phyloP scores from a whole-genome alignment of 2,329 filamentous ascomycete species.

The Cercospora zeina region DNA sequence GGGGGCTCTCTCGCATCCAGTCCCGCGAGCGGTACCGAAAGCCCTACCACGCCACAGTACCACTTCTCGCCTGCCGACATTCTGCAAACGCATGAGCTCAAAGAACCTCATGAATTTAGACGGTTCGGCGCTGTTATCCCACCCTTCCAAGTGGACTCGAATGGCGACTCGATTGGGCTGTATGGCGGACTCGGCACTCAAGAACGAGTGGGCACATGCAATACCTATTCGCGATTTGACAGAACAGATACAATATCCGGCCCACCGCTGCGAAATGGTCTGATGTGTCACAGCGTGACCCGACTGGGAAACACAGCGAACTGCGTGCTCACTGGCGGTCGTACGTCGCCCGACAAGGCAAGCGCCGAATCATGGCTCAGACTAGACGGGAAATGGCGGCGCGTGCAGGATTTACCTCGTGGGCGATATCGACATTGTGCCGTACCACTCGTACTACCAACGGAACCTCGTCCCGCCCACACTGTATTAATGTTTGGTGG shows the following conservation, averaged over 20 bases:
- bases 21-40: slow-evolving; percentile 20
- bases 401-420: slow-evolving; percentile 64
- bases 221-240: slow-evolving; percentile 45
- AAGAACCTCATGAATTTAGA: slow-evolving; percentile 36
- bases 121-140: slow-evolving; percentile 46
- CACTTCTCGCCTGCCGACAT: slow-evolving; percentile 31
- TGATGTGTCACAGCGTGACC: slow-evolving; percentile 76
- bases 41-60: slow-evolving; percentile 30
- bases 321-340: slow-evolving; percentile 71
- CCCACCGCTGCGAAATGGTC: slow-evolving; percentile 39
- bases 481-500: slow-evolving; percentile 51
- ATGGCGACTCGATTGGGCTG: slow-evolving; percentile 41
- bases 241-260: slow-evolving; percentile 31
- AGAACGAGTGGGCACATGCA: slow-evolving; percentile 51
- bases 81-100: slow-evolving; percentile 34
- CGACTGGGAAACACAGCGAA: slow-evolving; percentile 57
- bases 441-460: slow-evolving; percentile 46
- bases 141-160: slow-evolving; percentile 33
- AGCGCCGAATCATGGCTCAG: slow-evolving; percentile 76
- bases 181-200: slow-evolving; percentile 52
- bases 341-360: slow-evolving; percentile 70
- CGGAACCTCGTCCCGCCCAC: slow-evolving; percentile 36
- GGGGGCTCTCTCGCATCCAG: slow-evolving; percentile 26
- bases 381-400: slow-evolving; percentile 62
- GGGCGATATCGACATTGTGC: slow-evolving; percentile 75